Conservation (phyloP, 2,329 filamentous ascomycete genomes). For the Aspergillus felis region DNA sequence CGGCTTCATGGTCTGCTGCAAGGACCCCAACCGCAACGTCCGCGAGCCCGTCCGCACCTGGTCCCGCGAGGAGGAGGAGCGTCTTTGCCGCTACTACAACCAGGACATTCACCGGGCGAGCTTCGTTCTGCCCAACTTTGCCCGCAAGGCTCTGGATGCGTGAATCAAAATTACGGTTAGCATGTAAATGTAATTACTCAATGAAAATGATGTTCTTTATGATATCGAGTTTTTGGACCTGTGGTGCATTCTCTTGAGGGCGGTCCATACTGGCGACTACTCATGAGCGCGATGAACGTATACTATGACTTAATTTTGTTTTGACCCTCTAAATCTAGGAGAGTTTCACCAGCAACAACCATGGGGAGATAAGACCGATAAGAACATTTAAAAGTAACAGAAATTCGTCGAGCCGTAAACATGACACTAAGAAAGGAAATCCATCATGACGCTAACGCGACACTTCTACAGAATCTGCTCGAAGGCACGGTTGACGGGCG, state of each 20-base stretch:
- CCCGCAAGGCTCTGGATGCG: constrained; percentile 62
- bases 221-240: not conserved
- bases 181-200: not conserved
- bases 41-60: constrained; percentile 79
- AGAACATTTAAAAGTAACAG: constrained; percentile 11
- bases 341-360: constrained; percentile 2
- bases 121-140: constrained; percentile 92
- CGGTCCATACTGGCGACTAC: not conserved
- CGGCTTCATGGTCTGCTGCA: constrained; percentile 99
- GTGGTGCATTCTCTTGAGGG: not conserved
- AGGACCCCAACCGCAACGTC: constrained; percentile 80
- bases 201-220: constrained; percentile 10
- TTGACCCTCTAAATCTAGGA: constrained; percentile 18
- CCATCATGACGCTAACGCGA: constrained; percentile 14
- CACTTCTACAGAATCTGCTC: constrained; percentile 80
- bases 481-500: constrained; percentile 95
- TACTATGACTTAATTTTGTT: constrained; percentile 2
- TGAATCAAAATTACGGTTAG: constrained; percentile 11
- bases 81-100: constrained; percentile 96
- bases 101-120: constrained; percentile 91
- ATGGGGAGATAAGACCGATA: constrained; percentile 2
- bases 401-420: constrained; percentile 22
- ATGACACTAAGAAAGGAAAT: constrained; percentile 10
- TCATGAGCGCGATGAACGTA: not conserved
- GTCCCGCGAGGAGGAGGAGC: constrained; percentile 82